Percentiles rank a stretch among this genome's conserved stretches.
These are phyloP conservation scores for Solanum piurae DNA, from an alignment of 257 asterid genomes.

Conservation along the genomic window DNA sequence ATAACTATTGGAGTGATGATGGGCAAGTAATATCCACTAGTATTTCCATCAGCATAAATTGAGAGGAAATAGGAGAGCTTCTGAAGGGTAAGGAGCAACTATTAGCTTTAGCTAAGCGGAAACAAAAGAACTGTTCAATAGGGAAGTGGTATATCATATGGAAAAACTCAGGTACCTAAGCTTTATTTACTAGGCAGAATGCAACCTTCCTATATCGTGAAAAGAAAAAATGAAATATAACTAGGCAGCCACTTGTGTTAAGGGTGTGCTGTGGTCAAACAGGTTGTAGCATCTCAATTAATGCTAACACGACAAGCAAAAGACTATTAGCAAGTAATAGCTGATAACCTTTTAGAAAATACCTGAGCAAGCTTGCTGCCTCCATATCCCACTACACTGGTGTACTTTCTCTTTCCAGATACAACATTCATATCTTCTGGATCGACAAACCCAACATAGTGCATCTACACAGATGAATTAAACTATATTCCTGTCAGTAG, in stretches of 20 bases:
- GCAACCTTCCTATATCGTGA: not conserved
- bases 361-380: conserved; percentile 96
- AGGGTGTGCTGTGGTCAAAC: not conserved
- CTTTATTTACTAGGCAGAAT: not conserved
- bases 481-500: not conserved
- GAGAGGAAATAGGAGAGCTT: not conserved
- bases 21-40: not conserved
- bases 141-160: not conserved
- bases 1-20: not conserved
- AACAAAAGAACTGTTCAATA: not conserved
- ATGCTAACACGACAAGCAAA: not conserved
- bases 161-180: not conserved
- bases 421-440: conserved; percentile 92
- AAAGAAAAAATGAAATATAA: not conserved
- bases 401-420: conserved; percentile 72
- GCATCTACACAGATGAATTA: conserved; percentile 48
- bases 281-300: not conserved
- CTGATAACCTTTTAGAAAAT: not conserved
- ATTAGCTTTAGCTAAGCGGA: not conserved
- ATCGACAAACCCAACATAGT: conserved; percentile 86
- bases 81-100: not conserved
- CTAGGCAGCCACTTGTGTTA: not conserved
- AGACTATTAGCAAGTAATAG: not conserved
- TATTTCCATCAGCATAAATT: not conserved
- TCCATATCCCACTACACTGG: conserved; percentile 69